Evolutionary conservation across 805 yeast species (phyloP).

Genomic region (Wickerhamomyces xylosicus): DNA sequence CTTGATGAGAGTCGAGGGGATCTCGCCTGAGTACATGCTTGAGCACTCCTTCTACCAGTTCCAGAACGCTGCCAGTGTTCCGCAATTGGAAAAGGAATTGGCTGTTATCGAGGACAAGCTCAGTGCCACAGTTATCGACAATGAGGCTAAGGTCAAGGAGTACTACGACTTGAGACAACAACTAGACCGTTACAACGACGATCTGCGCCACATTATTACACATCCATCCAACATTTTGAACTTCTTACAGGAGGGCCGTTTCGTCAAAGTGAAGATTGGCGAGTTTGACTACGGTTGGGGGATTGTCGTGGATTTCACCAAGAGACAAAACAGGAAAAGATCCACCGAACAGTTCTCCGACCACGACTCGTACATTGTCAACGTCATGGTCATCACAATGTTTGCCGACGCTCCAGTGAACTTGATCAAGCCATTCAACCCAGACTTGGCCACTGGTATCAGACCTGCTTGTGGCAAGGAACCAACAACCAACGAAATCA

Average conservation of each 20-base stretch:
- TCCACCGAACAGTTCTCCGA: constrained; percentile 54
- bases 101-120: constrained; percentile 40
- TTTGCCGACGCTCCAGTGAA: constrained; percentile 79
- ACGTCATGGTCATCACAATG: constrained; percentile 71
- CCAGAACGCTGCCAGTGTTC: constrained; percentile 88
- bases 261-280: constrained; percentile 53
- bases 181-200: constrained; percentile 58
- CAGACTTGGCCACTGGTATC: constrained; percentile 78
- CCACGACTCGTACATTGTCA: constrained; percentile 84
- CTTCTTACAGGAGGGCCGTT: constrained; percentile 83
- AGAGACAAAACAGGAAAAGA: constrained; percentile 56
- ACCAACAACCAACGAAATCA: constrained; percentile 58
- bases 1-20: constrained; percentile 94
- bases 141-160: constrained; percentile 65
- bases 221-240: constrained; percentile 85
- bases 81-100: constrained; percentile 63
- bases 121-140: constrained; percentile 49
- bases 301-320: constrained; percentile 66
- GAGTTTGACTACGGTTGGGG: constrained; percentile 91
- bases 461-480: constrained; percentile 75
- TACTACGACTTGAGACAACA: constrained; percentile 76
- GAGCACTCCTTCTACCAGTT: constrained; percentile 92
- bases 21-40: constrained; percentile 95
- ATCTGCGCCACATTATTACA: constrained; percentile 70
- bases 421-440: constrained; percentile 66